phyloP scores from a whole-genome alignment of 257 asterid genomes.

The Ilex asprella region DNA sequence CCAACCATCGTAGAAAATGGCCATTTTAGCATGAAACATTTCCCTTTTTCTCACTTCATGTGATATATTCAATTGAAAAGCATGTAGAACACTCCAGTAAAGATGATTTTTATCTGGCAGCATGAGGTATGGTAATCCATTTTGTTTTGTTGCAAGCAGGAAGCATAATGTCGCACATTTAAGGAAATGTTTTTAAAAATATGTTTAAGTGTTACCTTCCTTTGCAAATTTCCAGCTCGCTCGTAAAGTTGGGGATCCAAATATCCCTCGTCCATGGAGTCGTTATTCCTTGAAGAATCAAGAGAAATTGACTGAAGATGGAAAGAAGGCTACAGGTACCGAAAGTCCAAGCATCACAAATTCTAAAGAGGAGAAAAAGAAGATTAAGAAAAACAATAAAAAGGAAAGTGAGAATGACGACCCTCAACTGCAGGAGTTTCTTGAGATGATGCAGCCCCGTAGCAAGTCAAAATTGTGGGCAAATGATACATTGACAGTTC shows the following conservation, averaged over 20 bases:
- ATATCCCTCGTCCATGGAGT: conserved; percentile 96
- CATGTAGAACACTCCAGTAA: background rate
- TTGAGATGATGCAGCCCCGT: conserved; percentile 77
- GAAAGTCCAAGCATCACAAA: conserved; percentile 26
- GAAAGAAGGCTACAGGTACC: conserved; percentile 17
- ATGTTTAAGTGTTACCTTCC: conserved; percentile 13
- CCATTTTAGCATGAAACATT: no score
- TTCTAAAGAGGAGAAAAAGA: conserved; percentile 33
- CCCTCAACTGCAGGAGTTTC: conserved; percentile 75
- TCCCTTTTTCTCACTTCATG: no score
- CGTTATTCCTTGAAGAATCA: conserved; percentile 55
- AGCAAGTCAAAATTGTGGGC: conserved; percentile 91
- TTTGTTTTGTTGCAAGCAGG: background rate
- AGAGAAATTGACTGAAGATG: conserved; percentile 37
- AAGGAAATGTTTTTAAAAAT: no score
- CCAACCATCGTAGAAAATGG: no score
- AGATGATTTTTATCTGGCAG: background rate
- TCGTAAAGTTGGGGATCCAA: conserved; percentile 74
- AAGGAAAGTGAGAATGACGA: conserved; percentile 48
- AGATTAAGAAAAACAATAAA: conserved; percentile 13
- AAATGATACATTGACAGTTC: conserved; percentile 59
- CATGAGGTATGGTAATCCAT: background rate
- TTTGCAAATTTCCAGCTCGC: conserved; percentile 64
- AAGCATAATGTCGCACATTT: background rate
- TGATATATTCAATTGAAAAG: background rate